Percentiles rank a stretch among this genome's conserved stretches.
phyloP scores from a whole-genome alignment of 1,139 yeast genomes.

The Hansenula lynferdii region DNA sequence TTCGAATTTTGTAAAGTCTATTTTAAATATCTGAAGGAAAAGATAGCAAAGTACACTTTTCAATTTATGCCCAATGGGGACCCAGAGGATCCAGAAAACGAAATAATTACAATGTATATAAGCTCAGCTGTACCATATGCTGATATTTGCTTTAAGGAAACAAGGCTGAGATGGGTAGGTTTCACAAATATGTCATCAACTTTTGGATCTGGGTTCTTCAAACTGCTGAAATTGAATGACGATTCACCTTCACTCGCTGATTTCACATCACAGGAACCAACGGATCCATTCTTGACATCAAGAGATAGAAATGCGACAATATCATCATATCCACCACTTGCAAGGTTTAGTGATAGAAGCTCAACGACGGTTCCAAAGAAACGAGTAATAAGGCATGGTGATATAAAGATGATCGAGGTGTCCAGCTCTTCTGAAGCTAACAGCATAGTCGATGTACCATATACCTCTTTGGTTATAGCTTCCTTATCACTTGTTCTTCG shows the following conservation, averaged over 20 bases:
- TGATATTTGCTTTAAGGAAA: constrained; percentile 14
- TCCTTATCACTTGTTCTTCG: constrained; percentile 32
- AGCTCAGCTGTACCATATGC: constrained; percentile 15
- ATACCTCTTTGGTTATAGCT: constrained; percentile 26
- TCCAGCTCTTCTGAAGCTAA: constrained; percentile 10
- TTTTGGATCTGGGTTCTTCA: constrained; percentile 17
- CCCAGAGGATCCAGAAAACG: constrained; percentile 9
- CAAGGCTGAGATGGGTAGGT: constrained; percentile 23
- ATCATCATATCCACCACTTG: constrained; percentile 15
- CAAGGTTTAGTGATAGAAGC: constrained; percentile 22
- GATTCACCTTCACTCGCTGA: constrained; percentile 26
- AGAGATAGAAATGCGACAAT: constrained; percentile 5
- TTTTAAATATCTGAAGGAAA: constrained; percentile 12
- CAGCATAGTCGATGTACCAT: constrained; percentile 24
- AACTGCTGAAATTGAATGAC: constrained; percentile 25
- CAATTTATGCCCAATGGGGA: constrained; percentile 18
- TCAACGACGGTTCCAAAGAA: constrained; percentile 25
- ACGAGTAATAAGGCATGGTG: constrained; percentile 27
- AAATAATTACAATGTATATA: constrained; percentile 16
- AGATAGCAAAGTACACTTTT: constrained; percentile 14
- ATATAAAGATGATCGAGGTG: constrained; percentile 25
- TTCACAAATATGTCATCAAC: constrained; percentile 14
- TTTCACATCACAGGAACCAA: constrained; percentile 2
- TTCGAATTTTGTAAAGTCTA: constrained; percentile 18
- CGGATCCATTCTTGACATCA: neutral